Evolutionary conservation across 2,329 filamentous ascomycete species (phyloP), one percentile per base, ranked within the genome.

Genomic region (Fusarium secorum): DNA sequence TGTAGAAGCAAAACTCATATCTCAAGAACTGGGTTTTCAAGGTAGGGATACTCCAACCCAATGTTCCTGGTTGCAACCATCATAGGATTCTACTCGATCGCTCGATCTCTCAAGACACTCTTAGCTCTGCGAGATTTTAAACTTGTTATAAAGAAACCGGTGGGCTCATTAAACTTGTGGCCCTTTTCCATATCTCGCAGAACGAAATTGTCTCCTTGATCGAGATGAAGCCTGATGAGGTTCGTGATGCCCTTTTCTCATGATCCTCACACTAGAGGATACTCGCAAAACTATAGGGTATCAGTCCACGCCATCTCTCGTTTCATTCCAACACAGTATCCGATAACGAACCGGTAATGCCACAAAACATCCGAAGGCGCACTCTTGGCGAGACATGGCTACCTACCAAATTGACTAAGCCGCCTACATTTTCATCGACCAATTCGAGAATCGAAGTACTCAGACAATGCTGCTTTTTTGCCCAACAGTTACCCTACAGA

Each of bases 81-180:
- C 28, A 62, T 62, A 13, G 11, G n/a, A 36, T 32, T 36, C 10
- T 46, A 15, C 24, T 63, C 44, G 36, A 67, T 68, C 64, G 38
- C 49, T 63, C 64, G 56, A 67, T 67, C 64, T 52, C 57, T 32
- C 56, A 57, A 67, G 64, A 68, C 64, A 67, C 38, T 56, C 26
- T 63, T 39, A n/a, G 33, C 36, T 49, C 39, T 57, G 39, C 44
- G 20, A 46, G 44, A 56, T 38, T 42, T 45, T 22, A 22, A n/a
- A 48, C 28, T 42, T 55, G 15, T 35, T 52, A 68, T 68, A 67
- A 67, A 66, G 57, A 20, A 63, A 49, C 38, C 44, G 49, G 53
- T 26, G 64, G 64, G 48, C 39, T 68, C 56, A 56, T 67, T 68
- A 52, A 67, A 63, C 64, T 56, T 56, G n/a, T 68, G 28, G 30